Conservation (phyloP, 176 grass and related monocot genomes). For the Themeda triandra region DNA sequence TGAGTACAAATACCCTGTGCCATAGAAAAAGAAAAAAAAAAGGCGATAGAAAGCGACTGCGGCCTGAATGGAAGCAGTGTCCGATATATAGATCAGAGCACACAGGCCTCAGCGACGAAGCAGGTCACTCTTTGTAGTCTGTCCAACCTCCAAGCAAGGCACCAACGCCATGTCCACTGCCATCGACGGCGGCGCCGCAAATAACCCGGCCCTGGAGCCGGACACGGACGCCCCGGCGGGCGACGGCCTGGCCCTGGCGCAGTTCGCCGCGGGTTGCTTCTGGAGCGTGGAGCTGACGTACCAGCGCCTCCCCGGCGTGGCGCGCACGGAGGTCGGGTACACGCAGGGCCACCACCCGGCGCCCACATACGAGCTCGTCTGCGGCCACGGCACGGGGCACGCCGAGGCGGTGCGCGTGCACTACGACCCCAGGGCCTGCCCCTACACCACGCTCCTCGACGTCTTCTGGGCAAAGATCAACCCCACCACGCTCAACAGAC, state of each 20-base stretch:
- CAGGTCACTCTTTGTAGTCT: too few species aligned
- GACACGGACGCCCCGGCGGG: constrained; percentile 56
- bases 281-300: constrained; percentile 89
- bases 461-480: constrained; percentile 89
- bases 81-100: too few species aligned
- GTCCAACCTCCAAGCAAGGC: too few species aligned
- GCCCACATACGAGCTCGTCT: constrained; percentile 64
- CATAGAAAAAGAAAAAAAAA: too few species aligned
- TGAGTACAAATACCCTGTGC: too few species aligned
- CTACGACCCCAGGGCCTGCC: constrained; percentile 63
- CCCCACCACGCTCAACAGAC: constrained; percentile 75
- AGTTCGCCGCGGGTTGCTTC: constrained; percentile 97
- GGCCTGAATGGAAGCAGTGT: too few species aligned
- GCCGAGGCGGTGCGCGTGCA: constrained; percentile 76
- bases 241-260: constrained; percentile 58
- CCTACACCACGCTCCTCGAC: constrained; percentile 60
- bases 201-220: constrained; percentile 41
- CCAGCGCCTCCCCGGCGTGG: constrained; percentile 77
- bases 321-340: constrained; percentile 84
- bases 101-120: too few species aligned
- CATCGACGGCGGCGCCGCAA: neutral
- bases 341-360: constrained; percentile 56
- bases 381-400: constrained; percentile 62
- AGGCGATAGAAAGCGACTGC: too few species aligned
- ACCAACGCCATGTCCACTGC: too few species aligned